phyloP scores from a whole-genome alignment of 352 stramenopile species.

The Thalassiosira mediterranea region DNA sequence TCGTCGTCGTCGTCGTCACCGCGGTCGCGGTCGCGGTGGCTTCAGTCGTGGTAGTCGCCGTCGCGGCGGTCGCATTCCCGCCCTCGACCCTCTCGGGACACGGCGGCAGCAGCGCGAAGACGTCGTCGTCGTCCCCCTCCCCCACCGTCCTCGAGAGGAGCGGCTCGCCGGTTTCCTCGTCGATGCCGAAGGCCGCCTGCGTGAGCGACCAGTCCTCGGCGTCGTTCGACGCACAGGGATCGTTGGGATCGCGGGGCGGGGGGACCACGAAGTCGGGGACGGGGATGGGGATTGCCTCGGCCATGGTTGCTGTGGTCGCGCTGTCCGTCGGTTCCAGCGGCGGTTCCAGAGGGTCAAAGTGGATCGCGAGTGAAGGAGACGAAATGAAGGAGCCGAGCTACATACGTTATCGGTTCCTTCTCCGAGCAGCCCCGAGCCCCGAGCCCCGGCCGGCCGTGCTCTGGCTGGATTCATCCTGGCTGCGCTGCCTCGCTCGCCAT shows the following conservation, averaged over 20 bases:
- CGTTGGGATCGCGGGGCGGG: neutral
- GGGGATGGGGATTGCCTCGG: neutral
- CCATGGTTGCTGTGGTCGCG: too few species aligned
- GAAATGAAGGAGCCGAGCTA: too few species aligned
- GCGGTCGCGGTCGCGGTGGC: neutral
- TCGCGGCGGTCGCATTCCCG: neutral
- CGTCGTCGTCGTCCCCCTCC: neutral
- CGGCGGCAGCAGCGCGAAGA: neutral
- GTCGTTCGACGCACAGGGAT: neutral
- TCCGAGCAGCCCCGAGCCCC: too few species aligned
- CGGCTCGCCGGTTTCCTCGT: too few species aligned
- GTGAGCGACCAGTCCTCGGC: neutral
- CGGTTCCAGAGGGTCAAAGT: too few species aligned
- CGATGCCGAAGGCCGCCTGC: neutral
- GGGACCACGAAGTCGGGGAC: neutral
- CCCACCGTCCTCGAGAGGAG: too few species aligned
- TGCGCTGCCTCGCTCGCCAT: too few species aligned
- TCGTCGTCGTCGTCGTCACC: neutral
- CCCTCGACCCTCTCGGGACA: neutral
- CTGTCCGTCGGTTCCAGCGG: too few species aligned
- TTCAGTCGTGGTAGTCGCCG: neutral
- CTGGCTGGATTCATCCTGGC: too few species aligned
- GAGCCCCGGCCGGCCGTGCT: too few species aligned
- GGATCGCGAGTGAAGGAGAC: too few species aligned
- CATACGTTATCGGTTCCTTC: too few species aligned